Conservation (phyloP, 257 asterid genomes). For the Solanum appendiculatum region DNA sequence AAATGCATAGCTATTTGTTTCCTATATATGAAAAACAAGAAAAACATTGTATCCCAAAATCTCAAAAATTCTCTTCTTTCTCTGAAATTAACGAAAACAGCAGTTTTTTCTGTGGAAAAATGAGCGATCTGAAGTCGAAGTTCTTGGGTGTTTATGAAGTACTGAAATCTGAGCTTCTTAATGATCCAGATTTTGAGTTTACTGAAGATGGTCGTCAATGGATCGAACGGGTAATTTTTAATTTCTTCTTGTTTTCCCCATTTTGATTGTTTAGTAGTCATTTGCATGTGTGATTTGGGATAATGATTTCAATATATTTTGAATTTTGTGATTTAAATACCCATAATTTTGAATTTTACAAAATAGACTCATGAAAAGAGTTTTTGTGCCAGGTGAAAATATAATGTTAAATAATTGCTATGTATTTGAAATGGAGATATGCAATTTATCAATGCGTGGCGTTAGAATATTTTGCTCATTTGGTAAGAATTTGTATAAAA, state of each 20-base stretch:
- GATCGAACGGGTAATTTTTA: constrained; percentile 51
- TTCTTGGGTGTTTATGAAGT: constrained; percentile 50
- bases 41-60: background rate
- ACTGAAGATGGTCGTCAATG: constrained; percentile 62
- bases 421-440: background rate
- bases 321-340: no score
- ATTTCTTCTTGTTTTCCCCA: background rate
- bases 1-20: background rate
- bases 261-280: background rate
- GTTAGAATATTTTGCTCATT: background rate
- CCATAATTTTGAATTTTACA: background rate
- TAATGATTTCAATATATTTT: no score
- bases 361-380: background rate
- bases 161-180: constrained; percentile 72
- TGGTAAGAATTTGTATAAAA: background rate
- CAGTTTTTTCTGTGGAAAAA: background rate
- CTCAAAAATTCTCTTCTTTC: background rate
- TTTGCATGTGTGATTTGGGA: background rate
- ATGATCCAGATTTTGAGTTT: constrained; percentile 72
- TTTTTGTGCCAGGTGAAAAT: no score
- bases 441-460: no score
- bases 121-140: constrained; percentile 37
- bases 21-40: background rate
- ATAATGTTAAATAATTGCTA: background rate
- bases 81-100: background rate